Evolutionary conservation across 345 rosid species (phyloP), one percentile per base, ranked within the genome.

Genomic region (Raphanus raphanistrum): DNA sequence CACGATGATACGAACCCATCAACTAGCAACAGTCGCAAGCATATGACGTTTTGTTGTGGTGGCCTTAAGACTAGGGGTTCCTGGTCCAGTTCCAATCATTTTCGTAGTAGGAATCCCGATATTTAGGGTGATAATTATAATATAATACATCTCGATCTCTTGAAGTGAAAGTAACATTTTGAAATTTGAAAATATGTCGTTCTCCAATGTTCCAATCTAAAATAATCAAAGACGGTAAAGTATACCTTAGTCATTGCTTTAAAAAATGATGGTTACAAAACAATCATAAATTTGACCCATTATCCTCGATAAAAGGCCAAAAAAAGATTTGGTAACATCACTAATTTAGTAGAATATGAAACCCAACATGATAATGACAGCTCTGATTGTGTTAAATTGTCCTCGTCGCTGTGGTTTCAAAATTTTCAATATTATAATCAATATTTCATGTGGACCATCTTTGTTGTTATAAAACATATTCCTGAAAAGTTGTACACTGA

Each of bases 301-400:
- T 36, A 69, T 50, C 63, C 62, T 63, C 59, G 66, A 35, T 27
- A 63, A 4, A 50, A 63, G 66, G 61, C 76, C 54, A 65, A 71
- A 31, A 41, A 41, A 65, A 69, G 43, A 71, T 71, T 55, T 71
- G 54, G 72, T 11, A 71, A 78, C 41, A 62, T n/a, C 74, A 69
- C 57, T 62, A 35, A 35, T 71, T 54, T 55, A 38, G 55, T 77
- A 71, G 12, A 29, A 64, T 64, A 65, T 58, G 29, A 73, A 41
- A 66, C 35, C 55, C 81, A 78, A 79, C 75, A 78, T 66, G 77
- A 78, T 78, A 16, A 78, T 78, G 73, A 78, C 69, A n/a, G 16
- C 45, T 72, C 64, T 78, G 73, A 78, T 78, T 78, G 64, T 43
- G 72, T 57, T 71, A 54, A 41, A 63, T 10, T 70, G 76, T 70